Percentiles rank a stretch among this genome's conserved stretches.
These are phyloP conservation scores for Gossypium gossypioides DNA, from an alignment of 441 rosid species.

Conservation along the genomic window DNA sequence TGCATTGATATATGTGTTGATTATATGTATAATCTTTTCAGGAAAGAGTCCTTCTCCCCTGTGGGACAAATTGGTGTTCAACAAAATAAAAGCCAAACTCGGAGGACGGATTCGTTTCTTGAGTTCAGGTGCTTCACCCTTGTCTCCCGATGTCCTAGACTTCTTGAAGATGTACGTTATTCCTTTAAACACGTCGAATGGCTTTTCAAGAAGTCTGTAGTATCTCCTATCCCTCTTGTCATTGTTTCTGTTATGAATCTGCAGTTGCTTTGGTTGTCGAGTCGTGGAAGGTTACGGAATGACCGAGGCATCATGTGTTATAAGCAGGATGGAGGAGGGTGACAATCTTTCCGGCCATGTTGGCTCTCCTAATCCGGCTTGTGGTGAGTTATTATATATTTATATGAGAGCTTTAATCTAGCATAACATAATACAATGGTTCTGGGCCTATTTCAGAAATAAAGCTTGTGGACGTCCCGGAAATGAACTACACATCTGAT, in stretches of 20 bases:
- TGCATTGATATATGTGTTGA: background rate
- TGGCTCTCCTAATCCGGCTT: conserved; percentile 92
- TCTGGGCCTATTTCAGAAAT: conserved; percentile 45
- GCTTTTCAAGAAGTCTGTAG: conserved; percentile 11
- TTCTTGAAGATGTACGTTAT: conserved; percentile 76
- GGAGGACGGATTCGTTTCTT: conserved; percentile 89
- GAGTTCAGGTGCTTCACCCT: conserved; percentile 90
- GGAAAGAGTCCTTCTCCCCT: conserved; percentile 94
- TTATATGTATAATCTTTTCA: conserved; percentile 22
- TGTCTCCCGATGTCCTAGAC: conserved; percentile 95
- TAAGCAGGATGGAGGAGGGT: conserved; percentile 63
- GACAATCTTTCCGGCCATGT: conserved; percentile 85
- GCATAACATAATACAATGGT: background rate
- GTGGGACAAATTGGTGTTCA: conserved; percentile 97
- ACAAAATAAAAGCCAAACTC: conserved; percentile 80
- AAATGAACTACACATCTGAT: conserved; percentile 88
- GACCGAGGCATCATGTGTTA: conserved; percentile 91
- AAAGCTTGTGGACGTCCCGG: conserved; percentile 92
- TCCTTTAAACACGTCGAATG: conserved; percentile 11
- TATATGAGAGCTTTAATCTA: background rate
- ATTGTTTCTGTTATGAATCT: conserved; percentile 15
- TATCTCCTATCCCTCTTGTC: conserved; percentile 7
- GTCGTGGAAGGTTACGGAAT: conserved; percentile 93
- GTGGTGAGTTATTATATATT: conserved; percentile 48
- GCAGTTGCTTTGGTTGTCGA: conserved; percentile 81